These are phyloP conservation scores for Naegleria fowleri DNA, from an alignment of 208 protist species.

Conservation along the genomic window DNA sequence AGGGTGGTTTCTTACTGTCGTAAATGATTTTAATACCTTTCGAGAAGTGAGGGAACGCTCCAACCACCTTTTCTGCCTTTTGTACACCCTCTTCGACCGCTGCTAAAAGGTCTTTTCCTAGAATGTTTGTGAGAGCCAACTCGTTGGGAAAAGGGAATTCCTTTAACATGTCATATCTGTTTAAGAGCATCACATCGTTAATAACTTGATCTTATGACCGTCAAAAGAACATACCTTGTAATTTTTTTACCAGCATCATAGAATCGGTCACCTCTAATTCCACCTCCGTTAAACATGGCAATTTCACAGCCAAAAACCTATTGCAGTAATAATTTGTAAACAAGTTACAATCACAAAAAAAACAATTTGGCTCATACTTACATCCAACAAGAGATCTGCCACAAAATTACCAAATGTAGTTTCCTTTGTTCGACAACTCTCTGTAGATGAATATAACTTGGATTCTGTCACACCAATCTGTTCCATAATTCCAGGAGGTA, in stretches of 20 bases:
- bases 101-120: background rate
- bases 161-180: background rate
- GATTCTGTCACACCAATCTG: background rate
- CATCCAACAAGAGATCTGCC: background rate
- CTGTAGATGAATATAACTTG: background rate
- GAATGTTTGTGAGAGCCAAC: background rate
- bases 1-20: background rate
- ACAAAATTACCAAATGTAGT: background rate
- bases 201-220: no score
- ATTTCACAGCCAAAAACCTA: background rate
- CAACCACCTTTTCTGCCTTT: background rate
- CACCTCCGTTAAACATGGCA: background rate
- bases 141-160: slow-evolving; percentile 9
- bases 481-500: background rate
- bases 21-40: background rate
- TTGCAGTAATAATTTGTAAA: background rate
- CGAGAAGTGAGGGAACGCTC: background rate
- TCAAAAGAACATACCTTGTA: background rate
- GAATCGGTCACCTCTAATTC: background rate
- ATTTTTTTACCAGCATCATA: background rate
- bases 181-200: no score
- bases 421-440: background rate
- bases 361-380: no score
- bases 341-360: background rate
- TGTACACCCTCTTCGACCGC: background rate